Conservation (phyloP, 352 stramenopile species). For the Phytophthora chlamydospora region DNA sequence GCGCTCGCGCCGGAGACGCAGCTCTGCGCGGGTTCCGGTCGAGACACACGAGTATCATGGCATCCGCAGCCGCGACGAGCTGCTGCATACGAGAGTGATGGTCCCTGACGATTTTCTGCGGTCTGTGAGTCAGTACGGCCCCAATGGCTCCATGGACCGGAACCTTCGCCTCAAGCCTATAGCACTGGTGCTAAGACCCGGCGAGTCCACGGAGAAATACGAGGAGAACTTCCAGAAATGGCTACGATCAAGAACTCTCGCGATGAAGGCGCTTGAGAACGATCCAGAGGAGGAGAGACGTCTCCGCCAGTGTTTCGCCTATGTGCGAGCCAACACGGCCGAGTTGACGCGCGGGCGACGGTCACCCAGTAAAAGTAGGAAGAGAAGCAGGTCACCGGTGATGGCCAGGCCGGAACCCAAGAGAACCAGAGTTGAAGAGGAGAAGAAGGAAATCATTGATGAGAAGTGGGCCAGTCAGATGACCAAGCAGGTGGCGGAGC, state of each 20-base stretch:
- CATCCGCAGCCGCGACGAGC: slow-evolving; percentile 10
- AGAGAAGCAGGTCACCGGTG: no score
- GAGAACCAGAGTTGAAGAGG: no score
- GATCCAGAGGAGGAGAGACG: slow-evolving; percentile 5
- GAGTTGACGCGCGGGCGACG: neutral
- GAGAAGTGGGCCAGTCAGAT: no score
- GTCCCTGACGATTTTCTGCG: slow-evolving; percentile 5
- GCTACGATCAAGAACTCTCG: neutral
- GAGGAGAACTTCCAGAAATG: slow-evolving; percentile 2
- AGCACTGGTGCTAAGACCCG: slow-evolving; percentile 5
- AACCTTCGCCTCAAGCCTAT: neutral
- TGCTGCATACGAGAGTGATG: slow-evolving; percentile 20
- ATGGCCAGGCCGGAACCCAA: no score
- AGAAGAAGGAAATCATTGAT: no score
- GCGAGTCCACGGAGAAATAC: neutral
- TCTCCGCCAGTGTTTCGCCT: slow-evolving; percentile 3
- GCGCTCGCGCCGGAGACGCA: no score
- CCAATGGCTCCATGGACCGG: slow-evolving; percentile 16
- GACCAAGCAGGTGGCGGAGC: no score
- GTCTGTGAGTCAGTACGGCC: slow-evolving; percentile 8
- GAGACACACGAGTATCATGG: neutral
- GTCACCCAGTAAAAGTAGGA: neutral
- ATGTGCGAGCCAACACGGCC: neutral
- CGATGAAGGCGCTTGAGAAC: neutral
- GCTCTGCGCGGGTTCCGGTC: no score